Evolutionary conservation across 441 rosid genomes (phyloP).

Genomic region (Daphne laureola): DNA sequence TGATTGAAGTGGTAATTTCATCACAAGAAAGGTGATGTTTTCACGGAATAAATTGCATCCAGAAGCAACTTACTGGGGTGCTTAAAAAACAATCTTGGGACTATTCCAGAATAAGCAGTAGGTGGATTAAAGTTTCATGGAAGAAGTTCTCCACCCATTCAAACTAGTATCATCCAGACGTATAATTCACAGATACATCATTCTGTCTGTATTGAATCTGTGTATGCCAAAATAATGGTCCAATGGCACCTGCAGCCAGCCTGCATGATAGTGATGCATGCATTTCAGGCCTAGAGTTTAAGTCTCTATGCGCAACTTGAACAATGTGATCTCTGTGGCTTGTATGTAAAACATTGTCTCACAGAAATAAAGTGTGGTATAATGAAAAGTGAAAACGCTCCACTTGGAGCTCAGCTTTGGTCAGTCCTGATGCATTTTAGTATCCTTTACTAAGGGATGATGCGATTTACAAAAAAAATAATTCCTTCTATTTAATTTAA

Average conservation of each 20-base stretch:
- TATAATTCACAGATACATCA: conserved; percentile 2
- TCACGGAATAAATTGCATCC: conserved; percentile 33
- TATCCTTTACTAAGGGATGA: conserved; percentile 10
- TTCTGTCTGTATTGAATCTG: conserved; percentile 9
- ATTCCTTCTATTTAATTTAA: too few species aligned
- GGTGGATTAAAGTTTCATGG: conserved; percentile 16
- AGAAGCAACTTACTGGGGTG: conserved; percentile 33
- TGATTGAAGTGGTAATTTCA: conserved; percentile 12
- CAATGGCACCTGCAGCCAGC: conserved; percentile 7
- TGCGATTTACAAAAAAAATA: too few species aligned
- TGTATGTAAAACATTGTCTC: too few species aligned
- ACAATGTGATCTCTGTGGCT: too few species aligned
- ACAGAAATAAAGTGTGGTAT: too few species aligned
- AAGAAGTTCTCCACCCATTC: conserved; percentile 23
- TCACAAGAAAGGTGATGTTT: conserved; percentile 10
- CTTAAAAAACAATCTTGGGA: conserved; percentile 16
- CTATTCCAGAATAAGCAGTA: conserved; percentile 18
- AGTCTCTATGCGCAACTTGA: too few species aligned
- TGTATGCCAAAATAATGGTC: conserved; percentile 13
- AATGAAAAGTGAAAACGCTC: conserved; percentile 6
- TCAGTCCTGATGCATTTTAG: conserved; percentile 9
- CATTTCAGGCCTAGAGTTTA: too few species aligned
- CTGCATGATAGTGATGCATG: too few species aligned
- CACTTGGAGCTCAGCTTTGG: conserved; percentile 16
- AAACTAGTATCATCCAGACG: conserved; percentile 21